Base-by-base conservation (phyloP, 768 basidiomycete genomes). In the Pleurotus giganteus region DNA sequence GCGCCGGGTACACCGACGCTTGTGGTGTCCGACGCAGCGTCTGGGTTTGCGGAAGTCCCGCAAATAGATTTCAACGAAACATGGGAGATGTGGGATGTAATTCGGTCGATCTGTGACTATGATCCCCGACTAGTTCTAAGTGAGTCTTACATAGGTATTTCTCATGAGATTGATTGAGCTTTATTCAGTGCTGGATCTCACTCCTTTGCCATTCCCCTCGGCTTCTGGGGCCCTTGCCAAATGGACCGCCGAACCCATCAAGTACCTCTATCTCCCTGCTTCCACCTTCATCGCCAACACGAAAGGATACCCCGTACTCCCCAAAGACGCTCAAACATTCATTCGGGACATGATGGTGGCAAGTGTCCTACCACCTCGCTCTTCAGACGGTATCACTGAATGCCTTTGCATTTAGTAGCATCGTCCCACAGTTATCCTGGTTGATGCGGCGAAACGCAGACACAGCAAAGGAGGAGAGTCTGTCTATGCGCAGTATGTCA, bases 31-130 rank as follows among this genome's bases (percentile, higher is more conserved):
- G 70, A 71, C 56, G 63, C 59, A 34, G 59, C 65, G 31, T 55
- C 65, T 24, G 58, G 47, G 17, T 63, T 71, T 9, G 62, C 71
- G 15, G 70, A 68, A 32, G 68, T 77, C 15, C 69, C 79, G 37
- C 84, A 84, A 60, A 74, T 71, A 7, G 82, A 86, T 57, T 71
- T 90, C 50, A 85, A 86, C 61, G 80, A 77, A 4, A 92, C 90
- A 0, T 99, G 97, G 96, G 97, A 98, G 68, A 96, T 95, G 84
- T 99, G 97, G 97, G 97, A 98, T 68, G 80, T 88, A 44, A 91
- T 99, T 55, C 79, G 95, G 57, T 86, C 88, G 2, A 80, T 96
- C 29, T 99, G 97, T 68, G 87, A 87, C 55, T 96, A 94, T 68
- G 84, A 83, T 65, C 74, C 79, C 27, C 81, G 90, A 24, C 64